A percentile compares a stretch with the other conserved stretches of the same genome.
These are phyloP conservation scores for Trichosanthes truncata DNA, from an alignment of 306 rosid species.

Conservation along the genomic window DNA sequence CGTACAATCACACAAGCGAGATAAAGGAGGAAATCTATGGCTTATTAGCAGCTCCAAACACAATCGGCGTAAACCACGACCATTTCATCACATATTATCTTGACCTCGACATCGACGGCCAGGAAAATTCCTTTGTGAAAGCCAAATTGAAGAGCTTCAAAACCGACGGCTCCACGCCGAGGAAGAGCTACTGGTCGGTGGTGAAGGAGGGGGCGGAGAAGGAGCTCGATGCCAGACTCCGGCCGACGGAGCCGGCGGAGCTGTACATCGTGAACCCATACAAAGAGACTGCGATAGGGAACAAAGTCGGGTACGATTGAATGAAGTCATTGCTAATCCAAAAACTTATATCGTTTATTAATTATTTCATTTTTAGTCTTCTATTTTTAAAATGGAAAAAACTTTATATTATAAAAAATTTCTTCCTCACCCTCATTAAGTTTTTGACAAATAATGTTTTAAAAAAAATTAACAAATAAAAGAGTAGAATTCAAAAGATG, in stretches of 20 bases:
- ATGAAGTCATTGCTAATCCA: too few species aligned
- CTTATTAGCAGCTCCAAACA: slow-evolving; percentile 26
- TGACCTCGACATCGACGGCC: slow-evolving; percentile 50
- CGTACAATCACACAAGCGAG: neutral
- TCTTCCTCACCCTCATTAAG: too few species aligned
- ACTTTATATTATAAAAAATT: too few species aligned
- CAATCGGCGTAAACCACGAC: slow-evolving; percentile 50
- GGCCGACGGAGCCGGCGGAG: slow-evolving; percentile 6
- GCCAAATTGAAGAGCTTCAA: neutral
- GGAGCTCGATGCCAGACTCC: neutral
- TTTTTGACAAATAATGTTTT: too few species aligned
- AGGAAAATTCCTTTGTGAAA: slow-evolving; percentile 41
- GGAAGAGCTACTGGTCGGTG: neutral
- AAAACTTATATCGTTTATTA: too few species aligned
- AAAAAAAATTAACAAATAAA: too few species aligned
- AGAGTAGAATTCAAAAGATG: too few species aligned
- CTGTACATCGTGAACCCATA: slow-evolving; percentile 23
- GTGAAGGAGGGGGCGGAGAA: neutral
- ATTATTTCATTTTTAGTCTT: too few species aligned
- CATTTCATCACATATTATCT: slow-evolving; percentile 48
- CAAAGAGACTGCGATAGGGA: slow-evolving; percentile 21
- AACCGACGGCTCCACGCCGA: neutral
- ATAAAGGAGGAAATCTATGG: slow-evolving; percentile 27
- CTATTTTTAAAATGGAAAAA: too few species aligned
- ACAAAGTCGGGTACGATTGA: slow-evolving; percentile 28